Base-by-base conservation (phyloP, 2,329 filamentous ascomycete genomes). In the Botrytis elliptica region DNA sequence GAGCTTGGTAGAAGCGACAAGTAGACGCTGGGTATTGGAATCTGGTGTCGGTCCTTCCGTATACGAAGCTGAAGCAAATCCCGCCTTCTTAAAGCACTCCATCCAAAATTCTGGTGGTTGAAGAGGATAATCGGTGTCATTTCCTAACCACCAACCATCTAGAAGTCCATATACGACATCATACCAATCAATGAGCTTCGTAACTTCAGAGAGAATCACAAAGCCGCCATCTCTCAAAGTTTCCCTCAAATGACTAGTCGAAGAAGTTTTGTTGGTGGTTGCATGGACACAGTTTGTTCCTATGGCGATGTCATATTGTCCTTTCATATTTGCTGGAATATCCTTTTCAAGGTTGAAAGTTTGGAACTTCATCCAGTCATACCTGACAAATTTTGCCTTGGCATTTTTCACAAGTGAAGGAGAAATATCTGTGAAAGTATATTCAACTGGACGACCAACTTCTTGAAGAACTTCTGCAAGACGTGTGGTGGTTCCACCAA, bases 341-440 rank as follows among this genome's bases (percentile, higher is more conserved):
- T 46, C 4, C 40, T 77, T 74, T 33, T 80, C 78, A 36, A 79
- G 74, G 46, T 80, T 74, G 4, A 76, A 55, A 2, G 71, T 71
- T 36, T 38, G 52, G 77, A 71, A 78, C 62, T 75, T 66, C 77
- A 81, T 79, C 29, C 64, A 75, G 0, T 60, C 38, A n/a, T 81
- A 79, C 8, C 69, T 44, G 38, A 77, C 74, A 55, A 77, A 78
- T 42, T 71, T 74, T 29, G 72, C 72, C 49, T 75, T 70, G 1
- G 79, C 81, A 18, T 73, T 73, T 5, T 75, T 74, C 0, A 82
- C 77, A 7, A 82, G 68, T 4, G 77, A 77, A 18, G 75, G 46
- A 0, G 84, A 83, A 5, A 86, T 67, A 25, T 74, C 73, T 25
- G 62, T 71, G 40, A 74, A 74, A 22, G 63, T 72, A 40, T 74